These are phyloP conservation scores for Earliella scabrosa DNA, from an alignment of 1,284 basidiomycete genomes.

Conservation along the genomic window DNA sequence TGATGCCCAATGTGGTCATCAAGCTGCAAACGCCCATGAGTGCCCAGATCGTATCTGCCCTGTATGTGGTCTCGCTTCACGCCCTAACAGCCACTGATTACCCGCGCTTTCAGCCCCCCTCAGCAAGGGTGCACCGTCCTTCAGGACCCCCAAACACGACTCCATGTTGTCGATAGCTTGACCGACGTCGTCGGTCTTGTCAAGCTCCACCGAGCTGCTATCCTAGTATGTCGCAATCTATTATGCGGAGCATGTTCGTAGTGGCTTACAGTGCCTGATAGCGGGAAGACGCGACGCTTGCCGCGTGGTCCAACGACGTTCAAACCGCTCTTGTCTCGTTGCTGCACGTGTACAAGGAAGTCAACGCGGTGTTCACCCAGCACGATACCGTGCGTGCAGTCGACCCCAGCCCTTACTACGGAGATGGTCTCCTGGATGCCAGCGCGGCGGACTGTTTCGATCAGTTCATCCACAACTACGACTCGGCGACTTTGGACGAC, in stretches of 20 bases:
- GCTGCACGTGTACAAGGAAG: not conserved
- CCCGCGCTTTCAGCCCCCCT: not conserved
- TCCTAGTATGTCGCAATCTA: not conserved
- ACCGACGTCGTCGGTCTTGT: conserved; percentile 6
- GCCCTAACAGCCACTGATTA: not conserved
- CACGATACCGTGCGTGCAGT: not conserved
- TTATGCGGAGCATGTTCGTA: not conserved
- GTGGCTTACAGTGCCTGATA: not conserved
- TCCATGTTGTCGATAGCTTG: conserved; percentile 3
- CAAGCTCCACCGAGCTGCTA: conserved; percentile 2
- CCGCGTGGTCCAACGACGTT: not conserved
- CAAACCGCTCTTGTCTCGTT: not conserved
- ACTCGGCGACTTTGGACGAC: not conserved
- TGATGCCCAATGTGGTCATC: conserved; percentile 12
- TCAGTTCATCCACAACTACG: conserved; percentile 8
- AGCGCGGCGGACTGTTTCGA: not conserved
- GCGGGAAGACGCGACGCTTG: conserved; percentile 7
- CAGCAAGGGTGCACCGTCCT: conserved; percentile 1
- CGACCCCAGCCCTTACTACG: not conserved
- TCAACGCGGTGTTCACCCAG: not conserved
- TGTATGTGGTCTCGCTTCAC: conserved; percentile 5
- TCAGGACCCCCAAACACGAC: not conserved
- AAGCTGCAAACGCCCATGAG: conserved; percentile 10
- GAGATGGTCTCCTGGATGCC: not conserved
- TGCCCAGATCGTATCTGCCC: not conserved